These are phyloP conservation scores for Dictyostelium purpureum DNA, from an alignment of 78 protist genomes.

Conservation along the genomic window DNA sequence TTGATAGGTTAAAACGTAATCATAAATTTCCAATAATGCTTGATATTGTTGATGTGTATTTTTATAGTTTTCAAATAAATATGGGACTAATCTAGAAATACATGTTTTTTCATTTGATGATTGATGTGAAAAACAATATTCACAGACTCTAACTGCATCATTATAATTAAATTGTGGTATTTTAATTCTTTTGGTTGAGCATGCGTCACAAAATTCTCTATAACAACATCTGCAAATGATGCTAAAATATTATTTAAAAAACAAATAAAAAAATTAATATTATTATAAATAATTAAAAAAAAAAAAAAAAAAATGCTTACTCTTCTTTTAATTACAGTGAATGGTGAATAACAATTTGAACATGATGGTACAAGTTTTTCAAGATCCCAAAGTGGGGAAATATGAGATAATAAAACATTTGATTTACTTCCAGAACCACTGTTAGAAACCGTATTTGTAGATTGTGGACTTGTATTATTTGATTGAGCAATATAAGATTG, in stretches of 20 bases:
- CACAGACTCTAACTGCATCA: slow-evolving; percentile 69
- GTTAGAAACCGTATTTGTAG: too few relatives aligned
- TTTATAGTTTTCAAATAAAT: slow-evolving; percentile 42
- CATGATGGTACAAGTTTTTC: slow-evolving; percentile 64
- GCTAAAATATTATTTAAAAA: background rate
- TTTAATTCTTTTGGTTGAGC: slow-evolving; percentile 53
- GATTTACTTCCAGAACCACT: slow-evolving; percentile 12
- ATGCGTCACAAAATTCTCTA: slow-evolving; percentile 76
- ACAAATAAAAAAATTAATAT: background rate
- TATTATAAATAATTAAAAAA: background rate
- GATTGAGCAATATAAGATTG: too few relatives aligned
- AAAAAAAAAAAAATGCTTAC: background rate
- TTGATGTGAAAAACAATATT: slow-evolving; percentile 48
- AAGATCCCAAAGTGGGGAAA: slow-evolving; percentile 63
- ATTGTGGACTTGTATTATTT: background rate
- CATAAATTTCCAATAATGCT: slow-evolving; percentile 61
- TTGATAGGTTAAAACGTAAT: slow-evolving; percentile 31
- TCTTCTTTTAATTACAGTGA: slow-evolving; percentile 68
- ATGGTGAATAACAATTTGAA: slow-evolving; percentile 57
- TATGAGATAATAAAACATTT: slow-evolving; percentile 44
- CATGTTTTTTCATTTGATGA: slow-evolving; percentile 61
- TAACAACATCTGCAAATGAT: slow-evolving; percentile 77
- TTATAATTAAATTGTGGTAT: slow-evolving; percentile 67
- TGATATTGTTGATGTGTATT: slow-evolving; percentile 60
- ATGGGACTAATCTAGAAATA: slow-evolving; percentile 62